A percentile compares a stretch with the other conserved stretches of the same genome.
Evolutionary conservation across 305 asterid species (phyloP).

Genomic region (Ajuga reptans): DNA sequence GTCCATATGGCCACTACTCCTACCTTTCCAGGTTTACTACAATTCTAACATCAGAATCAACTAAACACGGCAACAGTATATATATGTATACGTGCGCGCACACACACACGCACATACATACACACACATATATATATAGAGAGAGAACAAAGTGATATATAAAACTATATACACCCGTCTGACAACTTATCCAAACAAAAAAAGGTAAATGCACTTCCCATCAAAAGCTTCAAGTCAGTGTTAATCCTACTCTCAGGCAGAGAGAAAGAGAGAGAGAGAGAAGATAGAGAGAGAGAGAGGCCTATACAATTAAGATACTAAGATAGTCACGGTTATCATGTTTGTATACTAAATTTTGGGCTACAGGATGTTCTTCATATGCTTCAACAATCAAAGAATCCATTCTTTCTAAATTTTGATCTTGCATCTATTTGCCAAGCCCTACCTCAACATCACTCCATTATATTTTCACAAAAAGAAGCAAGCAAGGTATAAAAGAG

Average conservation of each 20-base stretch:
- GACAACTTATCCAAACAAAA: neutral
- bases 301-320: neutral
- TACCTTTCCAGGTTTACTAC: neutral
- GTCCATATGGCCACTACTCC: neutral
- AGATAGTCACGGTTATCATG: neutral
- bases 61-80: neutral
- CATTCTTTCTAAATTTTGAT: slow-evolving; percentile 2
- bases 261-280: too few species aligned
- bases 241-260: neutral
- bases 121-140: too few species aligned
- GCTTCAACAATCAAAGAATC: neutral
- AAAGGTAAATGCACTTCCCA: neutral
- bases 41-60: neutral
- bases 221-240: neutral
- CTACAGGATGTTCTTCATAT: neutral
- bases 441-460: neutral
- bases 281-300: neutral
- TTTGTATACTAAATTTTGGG: neutral
- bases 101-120: too few species aligned
- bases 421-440: neutral
- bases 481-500: neutral
- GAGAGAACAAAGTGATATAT: too few species aligned
- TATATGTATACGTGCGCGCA: neutral
- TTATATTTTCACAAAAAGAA: neutral
- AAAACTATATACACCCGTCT: too few species aligned